Evolutionary conservation across 768 basidiomycete species (phyloP).

Genomic region (Strobilomyces echinocephalus): DNA sequence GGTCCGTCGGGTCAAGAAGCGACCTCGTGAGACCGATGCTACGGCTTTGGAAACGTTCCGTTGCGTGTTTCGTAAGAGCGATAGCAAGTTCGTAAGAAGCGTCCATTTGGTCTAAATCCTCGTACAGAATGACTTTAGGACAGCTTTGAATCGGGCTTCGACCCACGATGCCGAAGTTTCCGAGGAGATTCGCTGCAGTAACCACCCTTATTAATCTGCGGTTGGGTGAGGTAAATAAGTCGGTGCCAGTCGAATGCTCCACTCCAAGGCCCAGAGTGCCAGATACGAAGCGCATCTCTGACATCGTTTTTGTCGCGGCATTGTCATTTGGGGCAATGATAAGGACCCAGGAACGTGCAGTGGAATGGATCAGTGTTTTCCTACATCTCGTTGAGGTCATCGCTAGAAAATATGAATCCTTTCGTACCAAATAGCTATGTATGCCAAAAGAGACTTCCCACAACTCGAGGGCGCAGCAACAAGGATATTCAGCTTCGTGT

Average conservation of each 20-base stretch:
- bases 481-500: constrained; percentile 62
- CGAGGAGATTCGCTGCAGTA: constrained; percentile 50
- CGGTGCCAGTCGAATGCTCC: constrained; percentile 27
- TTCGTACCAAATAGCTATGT: constrained; percentile 68
- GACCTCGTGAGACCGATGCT: constrained; percentile 76
- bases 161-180: constrained; percentile 34
- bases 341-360: constrained; percentile 51
- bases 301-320: constrained; percentile 49
- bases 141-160: constrained; percentile 26
- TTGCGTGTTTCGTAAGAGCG: constrained; percentile 64
- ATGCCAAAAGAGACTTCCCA: constrained; percentile 75
- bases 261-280: constrained; percentile 37
- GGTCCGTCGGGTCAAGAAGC: constrained; percentile 71
- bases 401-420: neutral
- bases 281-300: constrained; percentile 46
- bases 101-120: constrained; percentile 82
- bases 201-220: constrained; percentile 51
- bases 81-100: constrained; percentile 76
- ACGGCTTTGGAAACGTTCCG: constrained; percentile 59
- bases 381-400: constrained; percentile 36
- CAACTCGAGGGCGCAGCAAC: constrained; percentile 75
- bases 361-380: constrained; percentile 44
- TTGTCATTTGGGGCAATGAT: constrained; percentile 58
- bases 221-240: constrained; percentile 34
- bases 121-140: constrained; percentile 70